Percentiles rank a stretch among this genome's conserved stretches.
Evolutionary conservation across 2,329 filamentous ascomycete species (phyloP).

Genomic region (Stromatinia cepivora): DNA sequence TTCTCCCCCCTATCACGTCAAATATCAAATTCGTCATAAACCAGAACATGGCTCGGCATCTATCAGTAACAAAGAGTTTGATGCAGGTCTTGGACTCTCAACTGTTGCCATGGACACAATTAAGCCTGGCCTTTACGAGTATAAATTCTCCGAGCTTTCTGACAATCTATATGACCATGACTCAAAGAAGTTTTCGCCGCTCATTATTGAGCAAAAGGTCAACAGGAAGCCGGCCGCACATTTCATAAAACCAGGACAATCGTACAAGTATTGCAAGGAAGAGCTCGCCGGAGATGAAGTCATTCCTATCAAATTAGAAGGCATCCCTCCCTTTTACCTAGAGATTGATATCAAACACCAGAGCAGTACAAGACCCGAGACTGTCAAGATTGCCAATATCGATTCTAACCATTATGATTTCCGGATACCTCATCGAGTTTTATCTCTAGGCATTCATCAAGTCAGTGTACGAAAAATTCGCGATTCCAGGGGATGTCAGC

Average conservation of each 20-base stretch:
- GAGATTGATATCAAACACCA: constrained; percentile 95
- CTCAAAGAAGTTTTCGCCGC: constrained; percentile 60
- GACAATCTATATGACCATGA: constrained; percentile 85
- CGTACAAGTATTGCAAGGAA: constrained; percentile 92
- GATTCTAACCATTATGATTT: constrained; percentile 72
- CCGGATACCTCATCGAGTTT: constrained; percentile 77
- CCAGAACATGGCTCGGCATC: constrained; percentile 65
- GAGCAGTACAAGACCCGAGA: constrained; percentile 74
- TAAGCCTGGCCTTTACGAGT: constrained; percentile 80
- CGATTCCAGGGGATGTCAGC: constrained; percentile 83
- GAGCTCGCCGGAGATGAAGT: constrained; percentile 79
- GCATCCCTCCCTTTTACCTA: constrained; percentile 81
- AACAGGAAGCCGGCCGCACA: constrained; percentile 78
- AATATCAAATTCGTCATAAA: constrained; percentile 78
- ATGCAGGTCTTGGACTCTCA: constrained; percentile 72
- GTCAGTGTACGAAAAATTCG: constrained; percentile 87
- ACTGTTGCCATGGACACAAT: constrained; percentile 83
- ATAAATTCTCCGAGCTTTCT: constrained; percentile 78
- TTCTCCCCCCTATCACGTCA: constrained; percentile 76
- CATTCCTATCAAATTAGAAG: constrained; percentile 83
- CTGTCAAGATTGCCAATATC: constrained; percentile 79
- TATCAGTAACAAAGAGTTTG: constrained; percentile 68
- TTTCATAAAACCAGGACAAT: constrained; percentile 84
- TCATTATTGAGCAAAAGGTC: constrained; percentile 78
- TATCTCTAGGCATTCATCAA: constrained; percentile 86